Evolutionary conservation across 2,329 filamentous ascomycete genomes (phyloP).

Genomic region (Fusarium heterosporum): DNA sequence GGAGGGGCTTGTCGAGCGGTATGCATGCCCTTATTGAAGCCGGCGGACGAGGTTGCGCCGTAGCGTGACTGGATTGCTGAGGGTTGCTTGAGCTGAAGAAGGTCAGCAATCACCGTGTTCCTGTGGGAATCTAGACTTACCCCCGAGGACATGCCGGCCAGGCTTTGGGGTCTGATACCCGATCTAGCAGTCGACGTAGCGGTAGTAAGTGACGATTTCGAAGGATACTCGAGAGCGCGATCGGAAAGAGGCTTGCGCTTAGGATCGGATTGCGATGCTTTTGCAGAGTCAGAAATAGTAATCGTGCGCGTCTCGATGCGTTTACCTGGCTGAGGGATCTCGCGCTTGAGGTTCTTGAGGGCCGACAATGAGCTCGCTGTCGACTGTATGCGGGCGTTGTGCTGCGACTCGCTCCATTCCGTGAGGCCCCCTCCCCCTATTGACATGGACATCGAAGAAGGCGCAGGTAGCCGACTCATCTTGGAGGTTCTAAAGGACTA

Average conservation of each 20-base stretch:
- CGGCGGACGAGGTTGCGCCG: constrained; percentile 55
- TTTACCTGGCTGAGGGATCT: constrained; percentile 59
- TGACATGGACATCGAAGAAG: constrained; percentile 39
- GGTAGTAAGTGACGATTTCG: constrained; percentile 53
- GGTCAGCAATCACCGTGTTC: constrained; percentile 13
- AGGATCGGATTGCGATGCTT: constrained; percentile 66
- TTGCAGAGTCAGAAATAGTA: constrained; percentile 28
- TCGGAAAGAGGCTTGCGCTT: constrained; percentile 72
- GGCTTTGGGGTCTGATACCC: constrained; percentile 59
- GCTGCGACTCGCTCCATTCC: constrained; percentile 71
- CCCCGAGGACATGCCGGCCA: constrained; percentile 49
- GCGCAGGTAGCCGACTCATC: constrained; percentile 50
- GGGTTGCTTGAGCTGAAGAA: constrained; percentile 52
- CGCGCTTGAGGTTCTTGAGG: constrained; percentile 63
- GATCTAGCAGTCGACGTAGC: constrained; percentile 57
- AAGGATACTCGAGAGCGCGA: constrained; percentile 63
- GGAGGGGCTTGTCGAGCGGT: constrained; percentile 62
- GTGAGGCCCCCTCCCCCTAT: constrained; percentile 57
- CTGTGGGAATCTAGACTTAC: constrained; percentile 40
- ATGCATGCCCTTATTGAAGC: constrained; percentile 69
- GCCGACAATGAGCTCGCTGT: constrained; percentile 56
- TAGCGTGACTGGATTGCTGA: constrained; percentile 52
- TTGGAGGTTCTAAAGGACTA: constrained; percentile 49
- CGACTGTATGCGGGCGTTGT: constrained; percentile 64
- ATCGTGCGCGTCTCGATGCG: neutral